Percentiles rank a stretch among this genome's conserved stretches.
phyloP scores from a whole-genome alignment of 2,329 filamentous ascomycete species.

The Elsinoe necatrix region DNA sequence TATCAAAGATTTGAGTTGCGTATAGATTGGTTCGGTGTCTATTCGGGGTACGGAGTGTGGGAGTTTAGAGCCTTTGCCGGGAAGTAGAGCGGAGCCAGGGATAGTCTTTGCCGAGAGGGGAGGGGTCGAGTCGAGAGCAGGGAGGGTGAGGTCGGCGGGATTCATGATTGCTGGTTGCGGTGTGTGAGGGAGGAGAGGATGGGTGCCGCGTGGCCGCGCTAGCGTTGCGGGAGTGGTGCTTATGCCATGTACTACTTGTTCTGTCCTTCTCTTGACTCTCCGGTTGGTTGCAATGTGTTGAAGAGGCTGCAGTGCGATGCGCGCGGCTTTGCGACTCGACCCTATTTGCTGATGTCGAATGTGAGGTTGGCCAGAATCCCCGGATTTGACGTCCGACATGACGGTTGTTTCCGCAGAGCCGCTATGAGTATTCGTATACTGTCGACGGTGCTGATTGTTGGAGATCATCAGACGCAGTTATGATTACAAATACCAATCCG shows the following conservation, averaged over 20 bases:
- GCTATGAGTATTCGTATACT: neutral
- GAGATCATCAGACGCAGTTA: no score
- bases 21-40: conserved; percentile 55
- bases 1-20: conserved; percentile 51
- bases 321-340: conserved; percentile 1
- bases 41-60: conserved; percentile 49
- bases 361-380: conserved; percentile 3
- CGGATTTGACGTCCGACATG: neutral
- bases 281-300: no score
- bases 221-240: neutral
- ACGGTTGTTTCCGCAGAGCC: conserved; percentile 12
- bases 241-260: neutral
- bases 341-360: neutral
- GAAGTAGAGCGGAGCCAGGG: conserved; percentile 16
- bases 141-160: conserved; percentile 27
- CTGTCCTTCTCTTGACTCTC: neutral
- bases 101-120: conserved; percentile 25
- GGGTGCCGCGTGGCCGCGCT: neutral
- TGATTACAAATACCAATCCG: no score
- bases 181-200: neutral
- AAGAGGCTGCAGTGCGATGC: no score
- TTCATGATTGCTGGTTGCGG: conserved; percentile 24
- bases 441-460: no score
- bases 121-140: conserved; percentile 20
- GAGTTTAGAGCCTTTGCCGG: conserved; percentile 36